A percentile compares a stretch with the other conserved stretches of the same genome.
Evolutionary conservation across 176 grass and related monocot genomes (phyloP).

Genomic region (Musa troglodytarum): DNA sequence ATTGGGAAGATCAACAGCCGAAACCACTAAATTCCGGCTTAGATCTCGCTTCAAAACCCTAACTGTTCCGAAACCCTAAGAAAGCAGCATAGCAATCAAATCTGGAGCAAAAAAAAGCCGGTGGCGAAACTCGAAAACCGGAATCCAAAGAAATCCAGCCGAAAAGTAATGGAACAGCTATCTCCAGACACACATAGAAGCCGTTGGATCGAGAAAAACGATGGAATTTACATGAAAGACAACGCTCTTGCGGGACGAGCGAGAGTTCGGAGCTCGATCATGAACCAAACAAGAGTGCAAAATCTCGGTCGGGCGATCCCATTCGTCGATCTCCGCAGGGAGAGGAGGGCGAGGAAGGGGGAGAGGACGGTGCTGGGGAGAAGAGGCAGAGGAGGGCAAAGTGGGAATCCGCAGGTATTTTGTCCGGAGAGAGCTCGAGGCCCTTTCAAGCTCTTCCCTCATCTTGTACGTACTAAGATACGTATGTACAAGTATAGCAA

Average conservation of each 20-base stretch:
- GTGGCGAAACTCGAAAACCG: not conserved
- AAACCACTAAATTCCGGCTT: not conserved
- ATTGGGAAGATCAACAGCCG: not conserved
- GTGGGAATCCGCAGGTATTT: too few relatives aligned
- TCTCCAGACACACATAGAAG: not conserved
- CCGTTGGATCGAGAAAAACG: too few relatives aligned
- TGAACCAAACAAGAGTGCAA: not conserved
- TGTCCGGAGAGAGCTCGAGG: too few relatives aligned
- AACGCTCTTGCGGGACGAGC: not conserved
- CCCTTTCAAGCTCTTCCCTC: too few relatives aligned
- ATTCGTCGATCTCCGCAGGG: not conserved
- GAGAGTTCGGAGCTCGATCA: not conserved
- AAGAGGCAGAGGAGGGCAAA: too few relatives aligned
- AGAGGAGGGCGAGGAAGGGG: not conserved
- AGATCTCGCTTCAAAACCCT: conserved; percentile 12
- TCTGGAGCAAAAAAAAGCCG: not conserved
- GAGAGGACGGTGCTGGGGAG: too few relatives aligned
- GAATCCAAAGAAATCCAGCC: not conserved
- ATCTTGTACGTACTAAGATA: too few relatives aligned
- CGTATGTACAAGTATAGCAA: too few relatives aligned
- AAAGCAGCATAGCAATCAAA: not conserved
- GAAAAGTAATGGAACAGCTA: too few relatives aligned
- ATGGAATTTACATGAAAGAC: not conserved
- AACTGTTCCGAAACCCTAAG: not conserved
- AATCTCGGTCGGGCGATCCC: not conserved